These are phyloP conservation scores for Euphorbia celastroides DNA, from an alignment of 441 rosid species.

Conservation along the genomic window DNA sequence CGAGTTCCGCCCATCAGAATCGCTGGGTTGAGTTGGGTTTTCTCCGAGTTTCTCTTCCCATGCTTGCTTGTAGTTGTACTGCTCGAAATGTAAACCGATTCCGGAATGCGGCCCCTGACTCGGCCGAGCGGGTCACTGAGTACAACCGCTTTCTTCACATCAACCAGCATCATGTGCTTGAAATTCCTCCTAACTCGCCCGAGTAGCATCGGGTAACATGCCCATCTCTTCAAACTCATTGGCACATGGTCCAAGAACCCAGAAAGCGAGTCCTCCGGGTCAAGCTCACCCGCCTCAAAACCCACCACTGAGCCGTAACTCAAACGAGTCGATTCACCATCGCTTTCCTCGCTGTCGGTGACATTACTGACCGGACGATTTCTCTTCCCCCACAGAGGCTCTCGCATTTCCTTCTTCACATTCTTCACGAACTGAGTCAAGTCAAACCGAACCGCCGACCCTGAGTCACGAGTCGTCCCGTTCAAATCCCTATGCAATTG, in stretches of 20 bases:
- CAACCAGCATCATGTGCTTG: constrained; percentile 66
- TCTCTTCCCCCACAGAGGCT: constrained; percentile 84
- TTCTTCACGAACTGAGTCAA: constrained; percentile 40
- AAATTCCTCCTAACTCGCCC: constrained; percentile 76
- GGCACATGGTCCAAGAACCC: constrained; percentile 77
- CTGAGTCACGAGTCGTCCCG: constrained; percentile 23
- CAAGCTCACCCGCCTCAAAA: constrained; percentile 72
- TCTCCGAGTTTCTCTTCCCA: constrained; percentile 35
- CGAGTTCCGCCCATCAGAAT: constrained; percentile 69
- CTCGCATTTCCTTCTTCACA: constrained; percentile 35
- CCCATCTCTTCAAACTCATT: constrained; percentile 70
- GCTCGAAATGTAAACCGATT: constrained; percentile 43
- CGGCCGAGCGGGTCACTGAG: constrained; percentile 68
- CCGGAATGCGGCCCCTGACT: constrained; percentile 49
- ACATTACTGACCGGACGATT: constrained; percentile 22
- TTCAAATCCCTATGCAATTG: constrained; percentile 20
- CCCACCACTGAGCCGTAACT: constrained; percentile 83
- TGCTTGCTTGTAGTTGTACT: constrained; percentile 22
- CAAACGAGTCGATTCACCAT: constrained; percentile 33
- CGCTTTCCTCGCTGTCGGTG: constrained; percentile 15
- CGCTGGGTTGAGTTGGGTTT: constrained; percentile 44
- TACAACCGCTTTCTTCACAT: constrained; percentile 44
- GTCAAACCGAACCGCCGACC: constrained; percentile 38
- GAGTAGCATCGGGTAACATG: constrained; percentile 80
- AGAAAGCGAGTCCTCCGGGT: constrained; percentile 76